These are phyloP conservation scores for Colletotrichum caudatum DNA, from an alignment of 2,329 filamentous ascomycete genomes.

Conservation along the genomic window DNA sequence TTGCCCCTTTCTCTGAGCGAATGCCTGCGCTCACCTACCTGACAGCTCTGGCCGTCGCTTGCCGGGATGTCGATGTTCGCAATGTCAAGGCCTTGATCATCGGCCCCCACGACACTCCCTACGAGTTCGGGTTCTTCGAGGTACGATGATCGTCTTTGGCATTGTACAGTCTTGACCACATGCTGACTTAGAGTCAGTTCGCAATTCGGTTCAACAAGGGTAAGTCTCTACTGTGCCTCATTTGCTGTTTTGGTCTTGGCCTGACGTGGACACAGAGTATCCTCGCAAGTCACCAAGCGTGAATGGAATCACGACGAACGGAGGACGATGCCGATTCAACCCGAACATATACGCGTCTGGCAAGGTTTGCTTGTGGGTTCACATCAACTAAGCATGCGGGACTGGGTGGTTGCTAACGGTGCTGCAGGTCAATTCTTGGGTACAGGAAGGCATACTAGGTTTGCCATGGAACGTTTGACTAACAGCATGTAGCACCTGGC, in stretches of 20 bases:
- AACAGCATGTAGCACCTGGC: conserved; percentile 81
- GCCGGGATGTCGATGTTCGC: conserved; percentile 87
- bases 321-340: conserved; percentile 90
- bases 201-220: conserved; percentile 80
- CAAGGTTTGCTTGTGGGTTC: conserved; percentile 88
- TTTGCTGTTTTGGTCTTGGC: neutral
- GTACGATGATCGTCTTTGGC: conserved; percentile 59
- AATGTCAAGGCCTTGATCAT: conserved; percentile 90
- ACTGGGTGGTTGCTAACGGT: neutral
- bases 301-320: conserved; percentile 84
- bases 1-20: conserved; percentile 1
- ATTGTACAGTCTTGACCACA: neutral
- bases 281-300: conserved; percentile 75
- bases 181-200: conserved; percentile 69
- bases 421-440: conserved; percentile 84
- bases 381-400: neutral
- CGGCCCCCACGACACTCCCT: conserved; percentile 92
- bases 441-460: conserved; percentile 56
- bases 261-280: conserved; percentile 74
- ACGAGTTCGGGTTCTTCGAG: conserved; percentile 98
- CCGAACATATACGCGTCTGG: conserved; percentile 95
- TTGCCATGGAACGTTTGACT: conserved; percentile 26
- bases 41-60: conserved; percentile 86
- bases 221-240: conserved; percentile 48
- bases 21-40: conserved; percentile 27